Evolutionary conservation across 352 stramenopile species (phyloP), one percentile per base, ranked within the genome.

Genomic region (Phytophthora kernoviae): DNA sequence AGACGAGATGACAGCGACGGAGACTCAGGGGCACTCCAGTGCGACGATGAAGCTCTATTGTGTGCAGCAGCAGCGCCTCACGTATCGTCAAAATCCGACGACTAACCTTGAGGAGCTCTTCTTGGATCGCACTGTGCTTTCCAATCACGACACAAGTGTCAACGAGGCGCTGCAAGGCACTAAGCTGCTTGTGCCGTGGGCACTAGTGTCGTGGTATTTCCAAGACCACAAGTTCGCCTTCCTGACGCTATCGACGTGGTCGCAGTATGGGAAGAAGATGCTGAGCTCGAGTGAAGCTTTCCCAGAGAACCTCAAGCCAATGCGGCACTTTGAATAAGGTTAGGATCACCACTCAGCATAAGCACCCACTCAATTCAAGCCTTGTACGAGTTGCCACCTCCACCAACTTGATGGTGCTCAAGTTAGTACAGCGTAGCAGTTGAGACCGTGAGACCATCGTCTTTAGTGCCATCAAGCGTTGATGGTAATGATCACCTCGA

Each of bases 131-230:
- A 24, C 18, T 2, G 22, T 50, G n/a, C 44, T 49, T 4, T 64
- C 43, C 1, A 11, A 20, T 15, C 5, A 5, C 0, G 32, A 62
- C 17, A 34, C 45, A 46, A 41, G 14, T 36, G 47, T 33, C 12
- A 15, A 2, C 8, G 34, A 26, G 1, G 27, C 62, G 30, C 50
- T 60, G 26, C 26, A 51, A 30, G 43, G 14, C 17, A 33, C 57
- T 14, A 50, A 30, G 30, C 43, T 56, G 11, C 57, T 71, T 24
- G 62, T 67, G 24, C 62, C 62, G 3, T 71, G 62, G 62, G 47
- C 57, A n/a, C 30, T 51, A 0, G 39, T 70, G 34, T 67, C 56
- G 26, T 70, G 62, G 62, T 67, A 67, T n/a, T 67, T 67, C 22
- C 58, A 67, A 44, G 56, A 66, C 11, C 39, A 58, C 32, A 49